Conservation (phyloP, 1,284 basidiomycete genomes). For the Pseudozyma thailandica region DNA sequence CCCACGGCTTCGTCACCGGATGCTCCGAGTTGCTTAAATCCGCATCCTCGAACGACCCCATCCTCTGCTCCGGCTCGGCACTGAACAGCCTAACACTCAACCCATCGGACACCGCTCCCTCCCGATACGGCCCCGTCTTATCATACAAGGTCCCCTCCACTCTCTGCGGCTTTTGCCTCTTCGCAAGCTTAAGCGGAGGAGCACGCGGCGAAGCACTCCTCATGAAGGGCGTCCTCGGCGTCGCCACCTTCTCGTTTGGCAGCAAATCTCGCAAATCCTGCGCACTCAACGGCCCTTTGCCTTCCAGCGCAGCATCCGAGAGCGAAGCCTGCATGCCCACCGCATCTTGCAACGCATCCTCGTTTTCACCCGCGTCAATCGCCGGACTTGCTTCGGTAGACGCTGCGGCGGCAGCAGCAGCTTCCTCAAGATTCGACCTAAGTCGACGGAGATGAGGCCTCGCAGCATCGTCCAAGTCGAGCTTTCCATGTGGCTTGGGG, state of each 20-base stretch:
- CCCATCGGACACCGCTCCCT: constrained; percentile 63
- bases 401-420: constrained; percentile 51
- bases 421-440: constrained; percentile 45
- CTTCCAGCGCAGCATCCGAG: constrained; percentile 38
- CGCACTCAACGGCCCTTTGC: constrained; percentile 36
- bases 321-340: constrained; percentile 26
- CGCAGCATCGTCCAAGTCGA: constrained; percentile 41
- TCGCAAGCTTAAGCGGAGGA: constrained; percentile 48
- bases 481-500: constrained; percentile 21
- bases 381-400: constrained; percentile 19
- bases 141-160: constrained; percentile 67
- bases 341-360: constrained; percentile 21
- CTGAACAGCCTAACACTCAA: constrained; percentile 65
- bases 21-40: constrained; percentile 41
- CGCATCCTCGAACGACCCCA: constrained; percentile 35
- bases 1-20: constrained; percentile 45
- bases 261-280: constrained; percentile 25
- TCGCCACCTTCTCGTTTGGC: constrained; percentile 2
- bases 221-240: constrained; percentile 11
- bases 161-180: constrained; percentile 47
- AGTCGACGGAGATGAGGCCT: constrained; percentile 31
- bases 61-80: constrained; percentile 16
- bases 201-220: constrained; percentile 31
- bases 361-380: constrained; percentile 7
- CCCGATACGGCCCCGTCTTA: constrained; percentile 59